Percentiles rank a stretch among this genome's conserved stretches.
Conservation (phyloP, 768 basidiomycete genomes). For the Mycena rosella region DNA sequence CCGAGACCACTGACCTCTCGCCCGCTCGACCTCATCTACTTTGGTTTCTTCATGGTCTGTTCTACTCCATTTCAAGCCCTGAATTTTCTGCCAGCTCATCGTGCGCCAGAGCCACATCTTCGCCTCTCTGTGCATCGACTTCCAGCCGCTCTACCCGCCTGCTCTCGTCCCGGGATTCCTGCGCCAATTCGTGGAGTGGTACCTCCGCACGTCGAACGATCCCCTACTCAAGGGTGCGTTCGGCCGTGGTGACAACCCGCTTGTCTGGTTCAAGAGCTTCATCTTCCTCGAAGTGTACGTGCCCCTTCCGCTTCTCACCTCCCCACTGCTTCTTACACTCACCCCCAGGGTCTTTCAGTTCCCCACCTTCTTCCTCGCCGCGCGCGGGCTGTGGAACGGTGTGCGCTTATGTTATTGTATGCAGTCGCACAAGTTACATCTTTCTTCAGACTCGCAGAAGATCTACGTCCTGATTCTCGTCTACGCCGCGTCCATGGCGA, state of each 20-base stretch:
- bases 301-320: slow-evolving; percentile 44
- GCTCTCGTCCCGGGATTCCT: slow-evolving; percentile 63
- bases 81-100: background rate
- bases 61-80: background rate
- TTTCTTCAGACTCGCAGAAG: slow-evolving; percentile 55
- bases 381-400: slow-evolving; percentile 71
- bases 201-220: slow-evolving; percentile 72
- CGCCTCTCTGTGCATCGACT: slow-evolving; percentile 76
- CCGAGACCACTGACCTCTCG: slow-evolving; percentile 62
- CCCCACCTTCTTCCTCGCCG: slow-evolving; percentile 82
- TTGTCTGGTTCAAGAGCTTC: slow-evolving; percentile 77
- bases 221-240: slow-evolving; percentile 67
- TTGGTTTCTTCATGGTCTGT: slow-evolving; percentile 75
- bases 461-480: slow-evolving; percentile 75
- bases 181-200: slow-evolving; percentile 59
- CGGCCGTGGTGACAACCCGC: slow-evolving; percentile 47
- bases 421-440: background rate
- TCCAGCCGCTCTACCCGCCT: slow-evolving; percentile 74
- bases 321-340: background rate
- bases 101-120: slow-evolving; percentile 68
- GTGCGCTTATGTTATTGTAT: slow-evolving; percentile 19
- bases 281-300: slow-evolving; percentile 71
- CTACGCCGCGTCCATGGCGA: slow-evolving; percentile 84
- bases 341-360: slow-evolving; percentile 72
- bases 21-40: slow-evolving; percentile 77